Percentiles rank a stretch among this genome's conserved stretches.
Evolutionary conservation across 192 early-diverging fungal genomes (phyloP).

Genomic region (Coemansia biformis): DNA sequence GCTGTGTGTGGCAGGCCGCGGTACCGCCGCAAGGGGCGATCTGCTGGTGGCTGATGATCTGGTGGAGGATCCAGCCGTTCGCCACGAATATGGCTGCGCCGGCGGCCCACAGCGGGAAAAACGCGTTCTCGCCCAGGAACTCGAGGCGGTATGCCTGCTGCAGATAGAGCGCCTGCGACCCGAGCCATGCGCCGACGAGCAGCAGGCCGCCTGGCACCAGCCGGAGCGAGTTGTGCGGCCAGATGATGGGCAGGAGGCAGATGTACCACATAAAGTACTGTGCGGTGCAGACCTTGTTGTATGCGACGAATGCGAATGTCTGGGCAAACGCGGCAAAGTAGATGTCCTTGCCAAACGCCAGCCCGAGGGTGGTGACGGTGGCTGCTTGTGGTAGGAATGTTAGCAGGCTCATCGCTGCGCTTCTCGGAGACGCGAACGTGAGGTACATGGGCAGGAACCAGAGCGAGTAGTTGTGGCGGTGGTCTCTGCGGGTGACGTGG

Average conservation of each 20-base stretch:
- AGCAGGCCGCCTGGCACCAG: slow-evolving; percentile 51
- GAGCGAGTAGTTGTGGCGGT: slow-evolving; percentile 96
- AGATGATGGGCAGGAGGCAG: slow-evolving; percentile 79
- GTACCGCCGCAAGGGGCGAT: slow-evolving; percentile 15
- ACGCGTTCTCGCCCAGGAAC: slow-evolving; percentile 81
- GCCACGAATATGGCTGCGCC: slow-evolving; percentile 64
- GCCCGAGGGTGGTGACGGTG: slow-evolving; percentile 60
- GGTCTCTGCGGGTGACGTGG: slow-evolving; percentile 92
- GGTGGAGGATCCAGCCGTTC: slow-evolving; percentile 68
- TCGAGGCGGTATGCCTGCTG: slow-evolving; percentile 82
- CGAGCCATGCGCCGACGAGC: slow-evolving; percentile 65
- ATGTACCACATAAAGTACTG: slow-evolving; percentile 99
- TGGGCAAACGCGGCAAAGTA: slow-evolving; percentile 87
- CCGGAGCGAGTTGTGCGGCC: slow-evolving; percentile 57
- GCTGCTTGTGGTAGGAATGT: slow-evolving; percentile 82
- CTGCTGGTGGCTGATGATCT: slow-evolving; percentile 33
- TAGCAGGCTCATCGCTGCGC: slow-evolving; percentile 56
- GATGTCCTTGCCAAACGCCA: slow-evolving; percentile 73
- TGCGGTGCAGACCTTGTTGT: slow-evolving; percentile 96
- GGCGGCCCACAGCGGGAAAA: slow-evolving; percentile 66
- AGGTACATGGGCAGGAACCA: slow-evolving; percentile 97
- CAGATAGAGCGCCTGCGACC: slow-evolving; percentile 78
- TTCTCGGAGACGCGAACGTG: slow-evolving; percentile 51
- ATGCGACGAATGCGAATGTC: slow-evolving; percentile 93
- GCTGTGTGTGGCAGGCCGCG: no score